Base-by-base conservation (phyloP, 148 eudicot species). In the Nepenthes mirabilis region DNA sequence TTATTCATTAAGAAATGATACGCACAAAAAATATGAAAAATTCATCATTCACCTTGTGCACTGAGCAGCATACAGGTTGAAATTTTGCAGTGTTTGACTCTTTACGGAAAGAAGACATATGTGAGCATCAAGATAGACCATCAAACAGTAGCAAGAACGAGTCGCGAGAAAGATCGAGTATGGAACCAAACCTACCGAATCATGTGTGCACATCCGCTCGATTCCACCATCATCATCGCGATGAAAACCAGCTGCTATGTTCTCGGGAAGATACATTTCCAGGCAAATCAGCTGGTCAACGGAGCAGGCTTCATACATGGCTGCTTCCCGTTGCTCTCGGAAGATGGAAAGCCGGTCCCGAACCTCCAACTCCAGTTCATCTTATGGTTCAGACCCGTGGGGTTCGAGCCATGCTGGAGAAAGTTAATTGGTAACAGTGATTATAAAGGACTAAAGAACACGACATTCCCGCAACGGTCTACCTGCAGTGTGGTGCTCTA, bases 181-280 rank as follows among this genome's bases (percentile, higher is more conserved):
- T 93, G 99, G 99, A 93, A 93, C 77, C 99, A 86, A 65, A 93
- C 94, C 52, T 86, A 88, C 48, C 85, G 76, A 60, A 76, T 93
- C 60, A 80, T 83, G 2, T 88, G 99, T 64, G 99, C 99, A 35
- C 91, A 93, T 75, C 74, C 85, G 2, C 70, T 77, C 1, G 77
- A 86, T 11, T 66, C 96, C 14, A 74, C 62, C 35, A 71, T 93
- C 72, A 86, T 84, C 45, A 79, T 93, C 56, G 75, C 87, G 47
- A 65, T 93, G 67, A 86, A 79, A 72, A 82, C 83, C 45, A 88
- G 77, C 61, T 80, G 84, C 43, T 69, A 76, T 1, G 36, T 76
- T 55, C 75, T 93, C 14, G 95, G 99, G 36, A 82, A 69, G 62
- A 61, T 83, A 61, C 66, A 66, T 1, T 83, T 93, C 57, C 73